phyloP scores from a whole-genome alignment of 495 filamentous ascomycete species.

The Xylaria flabelliformis region DNA sequence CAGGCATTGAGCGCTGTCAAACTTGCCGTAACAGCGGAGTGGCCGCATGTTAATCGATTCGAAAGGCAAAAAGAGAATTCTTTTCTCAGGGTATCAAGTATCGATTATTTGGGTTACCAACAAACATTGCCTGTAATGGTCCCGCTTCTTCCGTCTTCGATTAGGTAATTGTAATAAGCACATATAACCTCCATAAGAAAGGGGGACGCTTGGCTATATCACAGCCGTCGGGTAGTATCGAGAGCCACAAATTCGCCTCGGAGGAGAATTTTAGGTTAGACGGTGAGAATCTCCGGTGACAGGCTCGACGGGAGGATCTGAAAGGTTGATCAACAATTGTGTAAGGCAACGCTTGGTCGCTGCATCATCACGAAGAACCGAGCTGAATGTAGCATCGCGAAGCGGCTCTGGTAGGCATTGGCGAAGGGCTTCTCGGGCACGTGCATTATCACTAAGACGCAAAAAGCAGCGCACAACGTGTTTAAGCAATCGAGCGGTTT shows the following conservation, averaged over 20 bases:
- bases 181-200: not conserved
- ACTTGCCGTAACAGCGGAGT: not conserved
- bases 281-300: conserved; percentile 40
- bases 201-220: not conserved
- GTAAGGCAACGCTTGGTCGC: conserved; percentile 98
- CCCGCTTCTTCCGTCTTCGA: conserved; percentile 9
- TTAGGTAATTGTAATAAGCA: conserved; percentile 15
- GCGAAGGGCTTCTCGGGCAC: conserved; percentile 90
- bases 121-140: conserved; percentile 7
- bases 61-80: not conserved
- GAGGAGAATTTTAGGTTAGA: conserved; percentile 7
- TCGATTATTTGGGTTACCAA: conserved; percentile 3
- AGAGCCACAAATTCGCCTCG: not conserved
- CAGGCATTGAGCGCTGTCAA: not conserved
- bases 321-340: conserved; percentile 95
- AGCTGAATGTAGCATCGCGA: conserved; percentile 95
- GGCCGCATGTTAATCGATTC: not conserved
- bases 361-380: conserved; percentile 94
- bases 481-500: conserved; percentile 94
- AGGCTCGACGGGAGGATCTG: conserved; percentile 83
- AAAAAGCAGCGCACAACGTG: conserved; percentile 98
- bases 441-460: conserved; percentile 94
- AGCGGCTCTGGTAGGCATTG: conserved; percentile 97
- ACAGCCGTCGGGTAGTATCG: not conserved
- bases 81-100: conserved; percentile 15